These are phyloP conservation scores for Hypoxylon intermedium DNA, from an alignment of 495 filamentous ascomycete species.

Conservation along the genomic window DNA sequence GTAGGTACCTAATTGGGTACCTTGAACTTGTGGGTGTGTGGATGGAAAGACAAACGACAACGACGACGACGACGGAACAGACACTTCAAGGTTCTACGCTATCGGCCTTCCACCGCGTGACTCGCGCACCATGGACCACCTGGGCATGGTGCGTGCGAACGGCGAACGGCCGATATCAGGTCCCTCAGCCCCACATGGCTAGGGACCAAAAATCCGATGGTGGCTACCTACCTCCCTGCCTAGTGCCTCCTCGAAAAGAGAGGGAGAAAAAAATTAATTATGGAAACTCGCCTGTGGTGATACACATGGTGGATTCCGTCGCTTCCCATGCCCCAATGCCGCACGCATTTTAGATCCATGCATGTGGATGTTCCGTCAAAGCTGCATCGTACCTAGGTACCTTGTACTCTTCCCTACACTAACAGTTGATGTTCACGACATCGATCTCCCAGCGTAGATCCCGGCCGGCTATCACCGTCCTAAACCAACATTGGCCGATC, in stretches of 20 bases:
- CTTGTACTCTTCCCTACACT: background rate
- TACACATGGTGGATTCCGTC: constrained; percentile 24
- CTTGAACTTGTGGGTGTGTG: constrained; percentile 3
- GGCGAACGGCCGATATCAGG: constrained; percentile 35
- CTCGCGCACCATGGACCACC: constrained; percentile 28
- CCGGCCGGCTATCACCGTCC: constrained; percentile 39
- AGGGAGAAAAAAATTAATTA: constrained; percentile 1
- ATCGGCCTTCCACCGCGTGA: constrained; percentile 36
- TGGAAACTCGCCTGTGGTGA: background rate
- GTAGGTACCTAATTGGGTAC: no score
- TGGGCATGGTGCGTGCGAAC: constrained; percentile 15
- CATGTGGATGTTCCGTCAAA: constrained; percentile 3
- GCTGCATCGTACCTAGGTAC: constrained; percentile 7
- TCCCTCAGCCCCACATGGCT: constrained; percentile 29
- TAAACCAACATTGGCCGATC: constrained; percentile 29
- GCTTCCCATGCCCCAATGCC: constrained; percentile 12
- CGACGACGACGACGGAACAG: background rate
- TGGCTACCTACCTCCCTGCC: background rate
- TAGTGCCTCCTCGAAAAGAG: constrained; percentile 1
- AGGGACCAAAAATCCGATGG: constrained; percentile 13
- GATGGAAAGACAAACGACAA: background rate
- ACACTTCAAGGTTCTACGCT: background rate
- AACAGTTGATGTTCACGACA: constrained; percentile 15
- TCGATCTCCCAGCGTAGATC: constrained; percentile 37
- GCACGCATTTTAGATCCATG: no score